phyloP scores from a whole-genome alignment of 257 asterid species.

The Solanum piurae region DNA sequence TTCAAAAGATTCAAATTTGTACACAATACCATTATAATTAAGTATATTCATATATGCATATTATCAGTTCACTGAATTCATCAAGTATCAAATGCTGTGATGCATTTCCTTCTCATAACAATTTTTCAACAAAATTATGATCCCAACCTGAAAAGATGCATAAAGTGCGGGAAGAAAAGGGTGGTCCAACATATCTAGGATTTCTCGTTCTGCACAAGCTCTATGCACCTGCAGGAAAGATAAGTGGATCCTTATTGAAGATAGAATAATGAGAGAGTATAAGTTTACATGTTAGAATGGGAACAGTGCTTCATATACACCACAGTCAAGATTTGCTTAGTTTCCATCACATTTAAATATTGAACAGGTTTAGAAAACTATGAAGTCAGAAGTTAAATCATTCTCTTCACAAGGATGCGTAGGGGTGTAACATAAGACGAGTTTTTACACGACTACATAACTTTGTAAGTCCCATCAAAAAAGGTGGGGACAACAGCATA shows the following conservation, averaged over 20 bases:
- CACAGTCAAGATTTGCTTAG: not conserved
- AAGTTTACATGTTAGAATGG: not conserved
- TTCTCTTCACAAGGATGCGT: not conserved
- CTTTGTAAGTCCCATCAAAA: not conserved
- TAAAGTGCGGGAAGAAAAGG: conserved; percentile 98
- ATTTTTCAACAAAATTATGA: not conserved
- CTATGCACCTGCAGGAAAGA: conserved; percentile 71
- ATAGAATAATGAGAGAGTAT: not conserved
- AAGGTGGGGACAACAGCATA: not conserved
- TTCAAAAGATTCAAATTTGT: conserved; percentile 5
- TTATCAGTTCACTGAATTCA: not conserved
- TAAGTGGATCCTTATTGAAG: not conserved
- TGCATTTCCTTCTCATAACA: not conserved
- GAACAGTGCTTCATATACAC: not conserved
- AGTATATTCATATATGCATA: not conserved
- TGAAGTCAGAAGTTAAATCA: not conserved
- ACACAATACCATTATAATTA: not conserved
- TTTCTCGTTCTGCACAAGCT: conserved; percentile 98
- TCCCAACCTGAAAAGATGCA: conserved; percentile 89
- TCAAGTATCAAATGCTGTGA: not conserved
- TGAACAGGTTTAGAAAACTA: not conserved
- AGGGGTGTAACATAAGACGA: not conserved
- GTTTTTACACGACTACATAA: not conserved
- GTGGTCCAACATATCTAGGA: conserved; percentile 92
- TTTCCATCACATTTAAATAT: not conserved